These are phyloP conservation scores for Botrytis fabae DNA, from an alignment of 2,329 filamentous ascomycete species.

Conservation along the genomic window DNA sequence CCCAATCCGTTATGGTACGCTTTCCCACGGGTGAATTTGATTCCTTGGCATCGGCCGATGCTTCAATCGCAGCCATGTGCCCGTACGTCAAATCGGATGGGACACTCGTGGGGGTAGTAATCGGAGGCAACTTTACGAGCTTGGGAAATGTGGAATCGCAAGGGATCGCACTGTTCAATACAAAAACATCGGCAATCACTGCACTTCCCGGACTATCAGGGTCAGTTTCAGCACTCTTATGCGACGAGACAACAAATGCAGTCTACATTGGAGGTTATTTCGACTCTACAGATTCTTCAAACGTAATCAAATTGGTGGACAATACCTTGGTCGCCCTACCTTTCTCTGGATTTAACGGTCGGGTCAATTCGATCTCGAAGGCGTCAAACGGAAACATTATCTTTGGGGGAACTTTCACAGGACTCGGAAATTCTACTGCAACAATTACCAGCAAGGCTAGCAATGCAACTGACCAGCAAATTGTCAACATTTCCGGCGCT, in stretches of 20 bases:
- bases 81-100: constrained; percentile 68
- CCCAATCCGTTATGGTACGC: constrained; percentile 74
- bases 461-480: constrained; percentile 68
- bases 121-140: constrained; percentile 96
- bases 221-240: constrained; percentile 77
- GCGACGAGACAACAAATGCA: constrained; percentile 73
- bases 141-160: constrained; percentile 73
- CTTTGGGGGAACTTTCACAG: constrained; percentile 88
- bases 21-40: constrained; percentile 85
- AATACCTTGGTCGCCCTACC: constrained; percentile 76
- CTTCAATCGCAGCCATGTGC: constrained; percentile 87
- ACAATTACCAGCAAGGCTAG: constrained; percentile 42
- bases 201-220: constrained; percentile 81
- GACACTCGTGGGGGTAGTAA: constrained; percentile 69
- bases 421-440: constrained; percentile 76
- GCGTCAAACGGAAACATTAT: constrained; percentile 80
- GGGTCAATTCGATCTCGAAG: constrained; percentile 81
- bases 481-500: constrained; percentile 81
- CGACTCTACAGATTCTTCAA: constrained; percentile 75
- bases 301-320: constrained; percentile 80
- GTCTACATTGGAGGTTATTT: constrained; percentile 93
- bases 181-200: constrained; percentile 66
- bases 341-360: constrained; percentile 93
- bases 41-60: constrained; percentile 74
- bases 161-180: constrained; percentile 79